Base-by-base conservation (phyloP, 1,139 yeast genomes). In the Yamadazyma taylorii region DNA sequence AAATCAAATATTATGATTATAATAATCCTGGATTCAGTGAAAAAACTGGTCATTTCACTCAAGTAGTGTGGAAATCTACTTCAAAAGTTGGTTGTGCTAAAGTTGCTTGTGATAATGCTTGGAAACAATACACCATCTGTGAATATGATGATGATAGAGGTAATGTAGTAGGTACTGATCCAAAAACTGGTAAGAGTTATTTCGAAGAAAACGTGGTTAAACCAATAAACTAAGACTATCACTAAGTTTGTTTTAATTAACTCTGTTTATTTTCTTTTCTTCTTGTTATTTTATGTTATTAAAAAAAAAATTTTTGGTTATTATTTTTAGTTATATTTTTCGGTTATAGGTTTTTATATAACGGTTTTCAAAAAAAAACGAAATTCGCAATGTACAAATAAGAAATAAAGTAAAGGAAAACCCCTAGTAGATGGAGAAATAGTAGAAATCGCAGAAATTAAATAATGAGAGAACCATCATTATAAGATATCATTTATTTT, bases 41-140 rank as follows among this genome's bases (percentile, higher is more conserved):
- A 38, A 59, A 62, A 12, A 66, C 75, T 17, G 85, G 85, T 32
- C 89, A 82, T 56, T 82, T 81, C 62, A 81, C 88, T 11, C 88
- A 81, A 58, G 54, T 81, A 33, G 73, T 82, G n/a, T 82, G 89
- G 89, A 73, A 73, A 45, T 48, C 68, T 6, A 61, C 82, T 29
- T 58, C 75, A 21, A 58, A 71, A 44, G 58, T 82, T 28, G 88
- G 88, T 26, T 82, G 89, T 66, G 85, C 81, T 37, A 63, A 63
- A 46, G 73, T 78, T 30, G 55, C 55, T 36, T 81, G 86, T 65
- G 47, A 68, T 47, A 64, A 66, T 47, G 49, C 57, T 41, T 72
- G 75, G 76, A 66, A 71, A 43, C 78, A 75, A 47, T 83, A 82
- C 62, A 70, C 85, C 40, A 74, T 82, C 40, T 84, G 92, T 67